Percentiles rank a stretch among this genome's conserved stretches.
phyloP scores from a whole-genome alignment of 2,329 filamentous ascomycete species.

The Sclerotinia glacialis region DNA sequence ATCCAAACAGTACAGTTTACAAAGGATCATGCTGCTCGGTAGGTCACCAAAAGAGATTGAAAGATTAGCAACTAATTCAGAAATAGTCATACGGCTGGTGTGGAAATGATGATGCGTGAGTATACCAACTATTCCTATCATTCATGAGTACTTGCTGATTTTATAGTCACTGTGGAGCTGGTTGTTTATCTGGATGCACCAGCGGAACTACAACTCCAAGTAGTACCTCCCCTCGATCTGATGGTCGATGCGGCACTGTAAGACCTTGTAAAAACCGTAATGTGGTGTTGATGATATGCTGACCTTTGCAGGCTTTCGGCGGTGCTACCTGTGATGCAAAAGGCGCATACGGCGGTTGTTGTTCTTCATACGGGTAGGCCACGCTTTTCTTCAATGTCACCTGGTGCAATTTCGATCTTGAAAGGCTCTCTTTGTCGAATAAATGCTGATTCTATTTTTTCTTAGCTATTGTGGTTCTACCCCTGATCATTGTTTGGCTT shows the following conservation, averaged over 20 bases:
- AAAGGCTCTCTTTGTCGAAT: background rate
- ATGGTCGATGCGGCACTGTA: slow-evolving; percentile 37
- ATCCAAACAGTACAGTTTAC: slow-evolving; percentile 47
- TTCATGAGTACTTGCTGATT: background rate
- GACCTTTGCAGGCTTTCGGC: slow-evolving; percentile 27
- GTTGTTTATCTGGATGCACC: slow-evolving; percentile 44
- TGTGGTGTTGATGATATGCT: background rate
- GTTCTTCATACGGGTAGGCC: slow-evolving; percentile 37
- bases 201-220: slow-evolving; percentile 27
- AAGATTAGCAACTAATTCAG: slow-evolving; percentile 16
- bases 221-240: slow-evolving; percentile 26
- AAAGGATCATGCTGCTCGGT: slow-evolving; percentile 46
- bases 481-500: slow-evolving; percentile 31
- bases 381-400: background rate
- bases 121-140: background rate
- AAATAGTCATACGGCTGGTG: slow-evolving; percentile 42
- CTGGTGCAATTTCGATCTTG: background rate
- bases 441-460: slow-evolving; percentile 28
- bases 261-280: background rate
- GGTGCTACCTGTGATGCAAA: slow-evolving; percentile 35
- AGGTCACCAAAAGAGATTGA: slow-evolving; percentile 20
- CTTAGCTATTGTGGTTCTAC: slow-evolving; percentile 38
- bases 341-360: slow-evolving; percentile 37
- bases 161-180: slow-evolving; percentile 39
- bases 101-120: slow-evolving; percentile 42